Evolutionary conservation across 176 grass and related monocot species (phyloP).

Genomic region (Musa beccarii): DNA sequence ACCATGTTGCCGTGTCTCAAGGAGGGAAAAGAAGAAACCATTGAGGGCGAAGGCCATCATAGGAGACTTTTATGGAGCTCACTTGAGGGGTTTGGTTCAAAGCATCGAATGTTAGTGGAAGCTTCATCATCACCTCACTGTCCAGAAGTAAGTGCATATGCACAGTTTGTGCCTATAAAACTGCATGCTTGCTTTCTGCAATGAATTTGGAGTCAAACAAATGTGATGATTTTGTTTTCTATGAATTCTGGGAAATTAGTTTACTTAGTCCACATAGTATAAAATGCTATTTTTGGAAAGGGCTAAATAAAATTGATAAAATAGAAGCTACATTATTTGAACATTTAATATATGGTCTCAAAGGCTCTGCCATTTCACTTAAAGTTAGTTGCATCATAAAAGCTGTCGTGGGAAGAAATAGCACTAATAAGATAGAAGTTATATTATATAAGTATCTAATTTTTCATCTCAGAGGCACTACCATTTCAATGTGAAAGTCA

Average conservation of each 20-base stretch:
- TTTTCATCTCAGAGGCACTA: not conserved
- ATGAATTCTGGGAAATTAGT: not conserved
- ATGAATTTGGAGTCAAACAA: not conserved
- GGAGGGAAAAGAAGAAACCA: not conserved
- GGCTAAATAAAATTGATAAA: not conserved
- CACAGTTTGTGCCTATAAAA: not conserved
- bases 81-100: not conserved
- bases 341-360: not conserved
- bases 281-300: not conserved
- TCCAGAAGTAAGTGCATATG: not conserved
- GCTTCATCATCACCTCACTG: constrained; percentile 1
- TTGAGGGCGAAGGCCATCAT: not conserved
- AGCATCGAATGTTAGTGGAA: not conserved
- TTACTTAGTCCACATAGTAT: not conserved
- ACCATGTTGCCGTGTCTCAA: constrained; percentile 71
- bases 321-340: not conserved
- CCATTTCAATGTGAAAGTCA: not conserved
- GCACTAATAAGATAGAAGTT: too few species aligned
- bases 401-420: not conserved
- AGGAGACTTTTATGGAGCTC: constrained; percentile 15
- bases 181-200: not conserved
- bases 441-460: not conserved
- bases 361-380: not conserved
- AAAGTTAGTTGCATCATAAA: not conserved
- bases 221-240: not conserved